phyloP scores from a whole-genome alignment of 148 eudicot species.

The Amaranthus cruentus region DNA sequence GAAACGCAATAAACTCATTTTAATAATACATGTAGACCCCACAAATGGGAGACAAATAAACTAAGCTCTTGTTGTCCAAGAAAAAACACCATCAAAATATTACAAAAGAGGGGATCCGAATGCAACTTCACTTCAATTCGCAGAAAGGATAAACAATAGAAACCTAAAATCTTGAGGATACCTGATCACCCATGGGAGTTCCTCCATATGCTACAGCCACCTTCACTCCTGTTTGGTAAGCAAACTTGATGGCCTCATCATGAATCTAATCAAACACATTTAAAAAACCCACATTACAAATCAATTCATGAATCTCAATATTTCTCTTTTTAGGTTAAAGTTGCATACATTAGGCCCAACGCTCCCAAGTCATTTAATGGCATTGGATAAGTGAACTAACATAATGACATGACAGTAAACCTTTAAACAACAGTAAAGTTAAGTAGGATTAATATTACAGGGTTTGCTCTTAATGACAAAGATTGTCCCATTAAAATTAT shows the following conservation, averaged over 20 bases:
- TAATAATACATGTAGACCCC: background rate
- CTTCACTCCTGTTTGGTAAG: conserved; percentile 68
- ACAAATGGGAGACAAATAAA: background rate
- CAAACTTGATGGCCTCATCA: conserved; percentile 79
- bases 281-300: conserved; percentile 4
- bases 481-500: background rate
- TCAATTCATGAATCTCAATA: background rate
- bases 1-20: background rate
- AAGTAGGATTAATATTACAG: too few species aligned
- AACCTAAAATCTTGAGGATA: conserved; percentile 16
- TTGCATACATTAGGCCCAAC: too few species aligned
- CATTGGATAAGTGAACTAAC: background rate
- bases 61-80: background rate
- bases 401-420: background rate
- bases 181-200: conserved; percentile 69
- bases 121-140: background rate
- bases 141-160: conserved; percentile 7
- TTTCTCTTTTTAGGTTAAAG: too few species aligned
- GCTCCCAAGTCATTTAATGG: background rate
- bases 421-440: too few species aligned
- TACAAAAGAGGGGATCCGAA: background rate
- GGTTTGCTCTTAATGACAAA: too few species aligned
- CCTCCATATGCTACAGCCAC: conserved; percentile 88
- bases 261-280: conserved; percentile 39
- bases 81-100: background rate